These are phyloP conservation scores for Hypoxylon sp. DNA, from an alignment of 2,329 filamentous ascomycete genomes.

Conservation along the genomic window DNA sequence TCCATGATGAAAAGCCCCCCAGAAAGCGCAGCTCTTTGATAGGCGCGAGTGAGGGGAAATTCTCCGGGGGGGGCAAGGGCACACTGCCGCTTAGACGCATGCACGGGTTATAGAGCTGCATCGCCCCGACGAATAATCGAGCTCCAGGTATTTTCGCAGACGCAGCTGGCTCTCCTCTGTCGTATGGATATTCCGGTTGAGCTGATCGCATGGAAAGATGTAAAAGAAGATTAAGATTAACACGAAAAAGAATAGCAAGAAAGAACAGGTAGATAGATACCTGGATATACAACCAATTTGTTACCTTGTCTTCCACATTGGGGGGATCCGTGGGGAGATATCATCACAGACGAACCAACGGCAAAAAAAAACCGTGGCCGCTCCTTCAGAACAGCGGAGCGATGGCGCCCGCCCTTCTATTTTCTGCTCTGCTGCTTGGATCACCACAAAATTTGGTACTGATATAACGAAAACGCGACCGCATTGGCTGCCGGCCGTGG, in stretches of 20 bases:
- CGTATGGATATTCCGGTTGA: neutral
- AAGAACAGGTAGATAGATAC: no score
- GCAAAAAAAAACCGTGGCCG: no score
- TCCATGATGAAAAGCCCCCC: slow-evolving; percentile 20
- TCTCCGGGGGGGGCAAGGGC: neutral
- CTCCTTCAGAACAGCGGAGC: slow-evolving; percentile 17
- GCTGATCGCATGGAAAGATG: neutral
- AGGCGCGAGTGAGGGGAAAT: slow-evolving; percentile 24
- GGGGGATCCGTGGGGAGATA: slow-evolving; percentile 9
- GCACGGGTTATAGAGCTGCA: slow-evolving; percentile 16
- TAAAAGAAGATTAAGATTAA: no score
- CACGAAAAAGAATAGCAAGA: no score
- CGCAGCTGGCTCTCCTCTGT: slow-evolving; percentile 1
- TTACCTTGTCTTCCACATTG: no score
- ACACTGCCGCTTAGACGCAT: slow-evolving; percentile 19
- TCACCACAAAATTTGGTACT: no score
- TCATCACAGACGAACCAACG: no score
- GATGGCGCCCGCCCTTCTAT: slow-evolving; percentile 17
- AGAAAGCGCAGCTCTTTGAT: neutral
- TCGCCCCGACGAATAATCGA: slow-evolving; percentile 13
- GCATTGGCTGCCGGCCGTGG: neutral
- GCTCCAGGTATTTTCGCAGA: neutral
- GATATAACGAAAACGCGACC: no score
- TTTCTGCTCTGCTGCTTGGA: neutral
- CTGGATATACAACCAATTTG: no score